A percentile compares a stretch with the other conserved stretches of the same genome.
phyloP scores from a whole-genome alignment of 2,329 filamentous ascomycete genomes.

The Fusarium sublunatum region DNA sequence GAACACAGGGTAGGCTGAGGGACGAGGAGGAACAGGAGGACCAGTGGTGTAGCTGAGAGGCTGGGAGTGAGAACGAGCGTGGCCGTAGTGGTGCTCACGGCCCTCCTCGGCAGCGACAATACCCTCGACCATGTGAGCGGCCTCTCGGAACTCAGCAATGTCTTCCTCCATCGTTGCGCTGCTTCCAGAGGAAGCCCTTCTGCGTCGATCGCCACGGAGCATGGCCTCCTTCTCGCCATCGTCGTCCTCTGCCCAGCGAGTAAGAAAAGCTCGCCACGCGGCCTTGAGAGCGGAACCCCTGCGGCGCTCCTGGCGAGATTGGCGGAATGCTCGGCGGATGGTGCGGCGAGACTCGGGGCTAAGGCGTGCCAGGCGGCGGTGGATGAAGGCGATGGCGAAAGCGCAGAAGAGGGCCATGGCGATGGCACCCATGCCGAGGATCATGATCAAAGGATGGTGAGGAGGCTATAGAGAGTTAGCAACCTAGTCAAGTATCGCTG shows the following conservation, averaged over 20 bases:
- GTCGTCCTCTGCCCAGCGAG: conserved; percentile 41
- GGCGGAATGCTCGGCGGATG: conserved; percentile 42
- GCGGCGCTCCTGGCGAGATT: conserved; percentile 45
- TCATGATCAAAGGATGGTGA: conserved; percentile 36
- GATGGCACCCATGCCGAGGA: conserved; percentile 42
- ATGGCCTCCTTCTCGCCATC: conserved; percentile 42
- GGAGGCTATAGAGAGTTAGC: conserved; percentile 22
- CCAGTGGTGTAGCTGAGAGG: conserved; percentile 20
- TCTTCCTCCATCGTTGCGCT: conserved; percentile 60
- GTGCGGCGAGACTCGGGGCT: conserved; percentile 39
- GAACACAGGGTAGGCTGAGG: conserved; percentile 40
- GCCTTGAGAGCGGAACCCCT: conserved; percentile 43
- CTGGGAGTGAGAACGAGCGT: conserved; percentile 17
- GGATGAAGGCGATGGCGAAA: conserved; percentile 41
- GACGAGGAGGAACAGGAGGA: conserved; percentile 29
- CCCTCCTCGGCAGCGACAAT: conserved; percentile 60
- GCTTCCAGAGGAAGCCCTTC: conserved; percentile 25
- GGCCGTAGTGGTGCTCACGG: conserved; percentile 19
- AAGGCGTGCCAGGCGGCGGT: conserved; percentile 35
- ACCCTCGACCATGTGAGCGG: conserved; percentile 58
- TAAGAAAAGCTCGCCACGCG: conserved; percentile 49
- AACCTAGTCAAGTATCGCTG: neutral
- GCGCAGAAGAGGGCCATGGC: conserved; percentile 45
- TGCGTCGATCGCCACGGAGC: conserved; percentile 29
- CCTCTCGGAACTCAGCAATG: conserved; percentile 60